phyloP scores from a whole-genome alignment of 2,329 filamentous ascomycete species.

The Sporothrix protearum region DNA sequence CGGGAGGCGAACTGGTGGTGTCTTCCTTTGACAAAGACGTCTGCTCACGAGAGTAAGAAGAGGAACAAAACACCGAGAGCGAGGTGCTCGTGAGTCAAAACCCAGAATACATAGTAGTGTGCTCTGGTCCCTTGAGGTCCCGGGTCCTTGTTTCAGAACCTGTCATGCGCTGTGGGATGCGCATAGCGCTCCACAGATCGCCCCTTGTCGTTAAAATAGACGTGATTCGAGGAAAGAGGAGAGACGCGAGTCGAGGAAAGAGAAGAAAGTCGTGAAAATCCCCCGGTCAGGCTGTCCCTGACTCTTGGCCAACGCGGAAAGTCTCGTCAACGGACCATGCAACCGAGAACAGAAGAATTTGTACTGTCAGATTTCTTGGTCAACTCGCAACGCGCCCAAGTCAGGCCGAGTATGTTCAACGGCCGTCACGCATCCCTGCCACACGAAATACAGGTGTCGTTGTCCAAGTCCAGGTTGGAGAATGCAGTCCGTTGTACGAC shows the following conservation, averaged over 20 bases:
- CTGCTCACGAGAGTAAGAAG: not conserved
- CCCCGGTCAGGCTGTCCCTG: not conserved
- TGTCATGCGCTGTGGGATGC: constrained; percentile 15
- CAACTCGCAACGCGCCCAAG: not conserved
- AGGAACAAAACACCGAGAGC: too few species aligned
- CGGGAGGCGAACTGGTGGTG: not conserved
- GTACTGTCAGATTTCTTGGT: not conserved
- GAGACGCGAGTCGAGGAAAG: not conserved
- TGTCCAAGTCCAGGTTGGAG: not conserved
- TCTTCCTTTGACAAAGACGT: not conserved
- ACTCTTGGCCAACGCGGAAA: not conserved
- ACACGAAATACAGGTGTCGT: constrained; percentile 20
- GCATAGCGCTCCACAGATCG: not conserved
- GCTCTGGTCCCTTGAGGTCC: not conserved
- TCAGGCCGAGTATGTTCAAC: not conserved
- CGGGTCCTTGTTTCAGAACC: constrained; percentile 18
- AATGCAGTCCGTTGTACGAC: too few species aligned
- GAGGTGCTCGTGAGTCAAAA: too few species aligned
- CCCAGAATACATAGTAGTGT: too few species aligned
- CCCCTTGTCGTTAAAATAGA: not conserved
- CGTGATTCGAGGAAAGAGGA: not conserved
- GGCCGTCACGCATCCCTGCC: not conserved
- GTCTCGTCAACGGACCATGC: not conserved
- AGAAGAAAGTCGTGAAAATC: too few species aligned
- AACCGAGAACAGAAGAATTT: not conserved